Conservation (phyloP, 148 eudicot genomes). For the Mesembryanthemum crystallinum region DNA sequence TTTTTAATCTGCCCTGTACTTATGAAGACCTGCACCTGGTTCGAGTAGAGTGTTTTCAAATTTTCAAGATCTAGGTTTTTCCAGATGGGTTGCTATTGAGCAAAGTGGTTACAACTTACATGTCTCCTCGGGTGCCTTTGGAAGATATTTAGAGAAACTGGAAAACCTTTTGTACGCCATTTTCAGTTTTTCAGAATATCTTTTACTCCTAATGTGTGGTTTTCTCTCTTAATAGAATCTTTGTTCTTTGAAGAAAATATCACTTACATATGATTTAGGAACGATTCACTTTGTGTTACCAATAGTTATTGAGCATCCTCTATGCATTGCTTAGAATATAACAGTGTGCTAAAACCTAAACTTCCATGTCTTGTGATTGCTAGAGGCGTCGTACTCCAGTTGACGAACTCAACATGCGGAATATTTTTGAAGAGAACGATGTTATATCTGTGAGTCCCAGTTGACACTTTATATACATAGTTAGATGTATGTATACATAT, state of each 20-base stretch:
- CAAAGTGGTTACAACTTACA: not conserved
- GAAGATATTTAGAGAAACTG: not conserved
- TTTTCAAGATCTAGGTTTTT: not conserved
- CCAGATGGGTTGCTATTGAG: not conserved
- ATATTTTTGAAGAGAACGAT: conserved; percentile 81
- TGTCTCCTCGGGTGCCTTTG: not conserved
- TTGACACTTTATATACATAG: not conserved
- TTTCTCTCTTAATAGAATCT: not conserved
- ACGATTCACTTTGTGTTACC: not conserved
- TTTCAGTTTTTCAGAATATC: not conserved
- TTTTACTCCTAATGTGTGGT: not conserved
- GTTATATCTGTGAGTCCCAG: conserved; percentile 60
- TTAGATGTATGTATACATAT: not conserved
- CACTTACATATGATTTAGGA: not conserved
- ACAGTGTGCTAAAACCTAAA: conserved; percentile 6
- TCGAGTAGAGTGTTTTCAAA: not conserved
- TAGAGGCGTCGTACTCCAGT: conserved; percentile 87
- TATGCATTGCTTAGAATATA: not conserved
- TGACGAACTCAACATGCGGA: conserved; percentile 94
- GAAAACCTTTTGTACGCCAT: not conserved
- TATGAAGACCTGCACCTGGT: not conserved
- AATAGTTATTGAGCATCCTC: not conserved
- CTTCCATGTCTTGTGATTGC: conserved; percentile 13
- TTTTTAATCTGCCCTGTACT: no score
- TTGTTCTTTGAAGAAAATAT: not conserved